phyloP scores from a whole-genome alignment of 495 filamentous ascomycete species.

The Xylaria castorea region DNA sequence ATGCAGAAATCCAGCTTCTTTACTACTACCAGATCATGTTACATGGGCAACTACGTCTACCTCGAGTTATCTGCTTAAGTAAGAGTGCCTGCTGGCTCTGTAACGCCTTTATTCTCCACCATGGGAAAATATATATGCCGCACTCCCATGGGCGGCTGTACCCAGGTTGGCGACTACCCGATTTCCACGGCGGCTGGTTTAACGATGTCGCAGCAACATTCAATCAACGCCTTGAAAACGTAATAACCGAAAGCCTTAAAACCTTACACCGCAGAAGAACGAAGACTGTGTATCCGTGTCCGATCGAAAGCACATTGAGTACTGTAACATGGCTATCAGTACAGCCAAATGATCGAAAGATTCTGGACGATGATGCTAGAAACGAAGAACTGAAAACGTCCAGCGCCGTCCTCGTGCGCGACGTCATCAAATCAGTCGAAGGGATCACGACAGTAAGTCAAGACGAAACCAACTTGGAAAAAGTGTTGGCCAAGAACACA shows the following conservation, averaged over 20 bases:
- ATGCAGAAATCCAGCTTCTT: conserved; percentile 59
- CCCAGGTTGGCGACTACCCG: conserved; percentile 43
- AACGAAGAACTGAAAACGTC: not conserved
- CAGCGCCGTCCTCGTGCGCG: not conserved
- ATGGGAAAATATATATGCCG: conserved; percentile 50
- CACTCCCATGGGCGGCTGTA: conserved; percentile 53
- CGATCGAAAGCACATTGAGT: conserved; percentile 37
- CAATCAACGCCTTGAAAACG: conserved; percentile 21
- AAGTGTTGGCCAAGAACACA: not conserved
- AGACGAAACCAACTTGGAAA: not conserved
- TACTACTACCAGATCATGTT: conserved; percentile 46
- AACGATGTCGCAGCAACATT: conserved; percentile 32
- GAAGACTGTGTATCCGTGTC: conserved; percentile 16
- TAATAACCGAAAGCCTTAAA: conserved; percentile 26
- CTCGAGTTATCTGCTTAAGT: conserved; percentile 56
- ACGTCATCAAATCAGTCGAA: not conserved
- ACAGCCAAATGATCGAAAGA: conserved; percentile 21
- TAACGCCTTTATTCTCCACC: conserved; percentile 50
- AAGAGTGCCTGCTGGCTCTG: conserved; percentile 60
- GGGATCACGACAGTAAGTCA: not conserved
- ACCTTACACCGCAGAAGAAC: conserved; percentile 11
- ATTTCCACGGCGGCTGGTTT: conserved; percentile 1
- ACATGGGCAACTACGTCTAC: conserved; percentile 30
- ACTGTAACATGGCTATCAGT: conserved; percentile 30
- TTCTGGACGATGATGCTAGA: not conserved